These are phyloP conservation scores for Silene latifolia DNA, from an alignment of 148 eudicot genomes.

Conservation along the genomic window DNA sequence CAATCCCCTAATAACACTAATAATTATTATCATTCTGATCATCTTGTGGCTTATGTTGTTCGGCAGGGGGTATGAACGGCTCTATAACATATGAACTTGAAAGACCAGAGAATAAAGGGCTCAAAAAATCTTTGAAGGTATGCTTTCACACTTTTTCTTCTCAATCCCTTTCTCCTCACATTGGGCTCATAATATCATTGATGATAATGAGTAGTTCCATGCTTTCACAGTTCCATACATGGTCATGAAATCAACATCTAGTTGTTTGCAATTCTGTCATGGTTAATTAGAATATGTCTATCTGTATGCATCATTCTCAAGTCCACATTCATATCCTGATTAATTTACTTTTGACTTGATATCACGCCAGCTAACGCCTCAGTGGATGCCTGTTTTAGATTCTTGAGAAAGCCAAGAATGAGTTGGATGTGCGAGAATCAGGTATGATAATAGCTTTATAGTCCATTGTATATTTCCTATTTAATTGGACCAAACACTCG, in stretches of 20 bases:
- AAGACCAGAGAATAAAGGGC: slow-evolving; percentile 85
- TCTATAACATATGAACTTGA: slow-evolving; percentile 84
- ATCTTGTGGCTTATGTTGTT: slow-evolving; percentile 11
- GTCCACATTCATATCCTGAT: slow-evolving; percentile 15
- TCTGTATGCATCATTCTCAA: not conserved
- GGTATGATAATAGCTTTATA: slow-evolving; percentile 35
- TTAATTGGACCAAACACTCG: not conserved
- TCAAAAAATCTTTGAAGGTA: slow-evolving; percentile 75
- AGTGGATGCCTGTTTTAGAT: slow-evolving; percentile 59
- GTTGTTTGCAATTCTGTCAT: not conserved
- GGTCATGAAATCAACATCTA: not conserved
- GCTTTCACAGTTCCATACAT: not conserved
- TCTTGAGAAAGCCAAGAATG: slow-evolving; percentile 74
- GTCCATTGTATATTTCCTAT: not conserved
- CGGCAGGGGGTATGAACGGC: slow-evolving; percentile 96
- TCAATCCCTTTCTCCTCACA: not conserved
- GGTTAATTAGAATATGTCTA: not conserved
- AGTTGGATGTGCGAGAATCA: slow-evolving; percentile 49
- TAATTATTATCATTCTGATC: not conserved
- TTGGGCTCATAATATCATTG: not conserved
- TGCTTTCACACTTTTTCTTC: slow-evolving; percentile 18
- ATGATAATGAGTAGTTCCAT: not conserved
- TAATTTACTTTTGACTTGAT: slow-evolving; percentile 24
- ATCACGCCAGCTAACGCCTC: slow-evolving; percentile 42
- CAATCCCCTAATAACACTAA: not conserved